Evolutionary conservation across 177 flowering plant species (phyloP).

Genomic region (Vitis hybrid): DNA sequence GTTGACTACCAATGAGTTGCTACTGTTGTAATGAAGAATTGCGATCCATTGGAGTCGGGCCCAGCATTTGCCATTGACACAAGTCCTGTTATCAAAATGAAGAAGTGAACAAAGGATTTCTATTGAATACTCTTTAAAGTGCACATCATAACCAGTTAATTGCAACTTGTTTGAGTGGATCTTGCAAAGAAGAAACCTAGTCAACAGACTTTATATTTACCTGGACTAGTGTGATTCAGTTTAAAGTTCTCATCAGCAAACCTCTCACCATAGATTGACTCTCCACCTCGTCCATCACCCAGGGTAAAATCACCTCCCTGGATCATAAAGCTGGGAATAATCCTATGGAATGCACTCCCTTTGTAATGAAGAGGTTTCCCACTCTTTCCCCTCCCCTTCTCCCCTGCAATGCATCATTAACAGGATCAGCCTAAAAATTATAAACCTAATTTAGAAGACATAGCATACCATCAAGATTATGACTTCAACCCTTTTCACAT

Average conservation of each 20-base stretch:
- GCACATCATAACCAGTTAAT: background rate
- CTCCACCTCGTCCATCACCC: slow-evolving; percentile 79
- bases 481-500: no score
- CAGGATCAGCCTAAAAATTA: no score
- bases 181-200: background rate
- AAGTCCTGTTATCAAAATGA: slow-evolving; percentile 34
- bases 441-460: no score
- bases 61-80: slow-evolving; percentile 91
- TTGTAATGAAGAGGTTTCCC: slow-evolving; percentile 66
- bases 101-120: background rate
- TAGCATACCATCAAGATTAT: no score
- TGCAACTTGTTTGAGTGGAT: background rate
- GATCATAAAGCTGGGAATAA: slow-evolving; percentile 75
- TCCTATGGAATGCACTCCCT: slow-evolving; percentile 67
- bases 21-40: slow-evolving; percentile 77
- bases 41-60: slow-evolving; percentile 80
- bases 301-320: slow-evolving; percentile 79
- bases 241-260: slow-evolving; percentile 73
- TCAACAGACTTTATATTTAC: slow-evolving; percentile 23
- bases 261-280: slow-evolving; percentile 60
- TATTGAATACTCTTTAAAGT: background rate
- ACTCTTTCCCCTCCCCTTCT: slow-evolving; percentile 61
- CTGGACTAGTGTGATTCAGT: slow-evolving; percentile 67
- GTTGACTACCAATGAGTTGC: slow-evolving; percentile 59
- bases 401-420: slow-evolving; percentile 36